Base-by-base conservation (phyloP, 495 filamentous ascomycete species). In the Xylaria intraflava region DNA sequence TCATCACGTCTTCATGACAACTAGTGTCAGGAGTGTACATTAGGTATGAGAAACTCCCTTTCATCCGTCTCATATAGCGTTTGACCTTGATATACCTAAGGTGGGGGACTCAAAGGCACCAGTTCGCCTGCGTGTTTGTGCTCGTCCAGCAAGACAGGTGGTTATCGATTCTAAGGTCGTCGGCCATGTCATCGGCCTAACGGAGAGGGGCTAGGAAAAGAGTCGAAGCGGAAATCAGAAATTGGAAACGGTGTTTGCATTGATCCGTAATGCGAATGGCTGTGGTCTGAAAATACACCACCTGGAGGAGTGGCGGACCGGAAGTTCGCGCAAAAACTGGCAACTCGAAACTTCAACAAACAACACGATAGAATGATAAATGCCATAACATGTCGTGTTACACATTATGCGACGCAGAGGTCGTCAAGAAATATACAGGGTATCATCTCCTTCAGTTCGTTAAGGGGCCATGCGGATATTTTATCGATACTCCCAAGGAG, bases 311-410 rank as follows among this genome's bases (percentile, higher is more conserved):
- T 20, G 23, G 26, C 29, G 20, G 41, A 29, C 16, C 23, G 31
- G 38, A 44, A 39, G 1, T 6, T 39, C 16, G 43, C 40, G 20
- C 29, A 10, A 38, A n/a, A 29, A 30, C 31, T 16, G 27, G 23
- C 14, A 14, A 20, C 23, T 46, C 23, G 26, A 45, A 14, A 40
- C 24, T 41, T 33, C 16, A 39, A 53, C 9, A 46, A 40, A 51
- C 20, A 47, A 47, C 31, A 54, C 17, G 26, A 54, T 31, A 31
- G 19, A 54, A 55, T 42, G 43, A 47, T 48, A 55, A 49, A 35
- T 55, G 45, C 52, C 52, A 49, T 55, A 55, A 55, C 44, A 55
- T 55, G 52, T 49, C 52, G 52, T 55, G 27, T 55, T 55, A 55
- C 52, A 55, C 52, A 55, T 55, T 55, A 48, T 44, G 52, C 45